These are phyloP conservation scores for Clitocybe nebularis DNA, from an alignment of 1,284 basidiomycete genomes.

Conservation along the genomic window DNA sequence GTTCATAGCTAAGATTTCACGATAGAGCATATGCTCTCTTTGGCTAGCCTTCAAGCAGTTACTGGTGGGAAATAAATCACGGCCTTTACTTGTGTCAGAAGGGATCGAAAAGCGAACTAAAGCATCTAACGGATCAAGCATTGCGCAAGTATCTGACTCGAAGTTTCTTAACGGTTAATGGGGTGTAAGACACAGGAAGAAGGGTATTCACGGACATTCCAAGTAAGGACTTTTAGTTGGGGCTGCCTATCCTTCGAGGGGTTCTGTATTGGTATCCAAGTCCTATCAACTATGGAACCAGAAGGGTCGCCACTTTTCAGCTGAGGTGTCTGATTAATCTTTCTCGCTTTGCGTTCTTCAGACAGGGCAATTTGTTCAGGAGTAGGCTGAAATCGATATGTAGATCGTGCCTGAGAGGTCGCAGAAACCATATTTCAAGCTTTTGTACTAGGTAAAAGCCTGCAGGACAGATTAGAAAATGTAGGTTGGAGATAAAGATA, in stretches of 20 bases:
- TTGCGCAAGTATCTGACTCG: conserved; percentile 66
- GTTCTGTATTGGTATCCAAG: conserved; percentile 45
- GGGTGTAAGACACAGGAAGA: conserved; percentile 10
- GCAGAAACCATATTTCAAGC: neutral
- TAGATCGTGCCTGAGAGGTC: neutral
- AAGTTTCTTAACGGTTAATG: conserved; percentile 16
- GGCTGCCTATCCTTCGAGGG: conserved; percentile 11
- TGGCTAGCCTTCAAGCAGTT: conserved; percentile 74
- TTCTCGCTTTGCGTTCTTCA: conserved; percentile 52
- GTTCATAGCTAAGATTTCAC: conserved; percentile 63
- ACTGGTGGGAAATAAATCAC: conserved; percentile 81
- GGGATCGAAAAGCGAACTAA: neutral
- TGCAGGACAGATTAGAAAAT: no score
- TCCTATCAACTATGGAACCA: conserved; percentile 40
- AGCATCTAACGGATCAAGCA: conserved; percentile 65
- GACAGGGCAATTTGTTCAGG: conserved; percentile 54
- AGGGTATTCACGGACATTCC: conserved; percentile 61
- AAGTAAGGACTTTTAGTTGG: conserved; percentile 57
- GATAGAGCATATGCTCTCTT: conserved; percentile 71
- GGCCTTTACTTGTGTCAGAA: conserved; percentile 42
- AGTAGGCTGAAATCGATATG: conserved; percentile 31
- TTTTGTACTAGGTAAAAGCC: no score
- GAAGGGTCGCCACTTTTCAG: neutral
- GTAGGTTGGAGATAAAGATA: no score
- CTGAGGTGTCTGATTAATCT: conserved; percentile 26